Percentiles rank a stretch among this genome's conserved stretches.
phyloP scores from a whole-genome alignment of 169 alveolate genomes.

The Fabrea salina region DNA sequence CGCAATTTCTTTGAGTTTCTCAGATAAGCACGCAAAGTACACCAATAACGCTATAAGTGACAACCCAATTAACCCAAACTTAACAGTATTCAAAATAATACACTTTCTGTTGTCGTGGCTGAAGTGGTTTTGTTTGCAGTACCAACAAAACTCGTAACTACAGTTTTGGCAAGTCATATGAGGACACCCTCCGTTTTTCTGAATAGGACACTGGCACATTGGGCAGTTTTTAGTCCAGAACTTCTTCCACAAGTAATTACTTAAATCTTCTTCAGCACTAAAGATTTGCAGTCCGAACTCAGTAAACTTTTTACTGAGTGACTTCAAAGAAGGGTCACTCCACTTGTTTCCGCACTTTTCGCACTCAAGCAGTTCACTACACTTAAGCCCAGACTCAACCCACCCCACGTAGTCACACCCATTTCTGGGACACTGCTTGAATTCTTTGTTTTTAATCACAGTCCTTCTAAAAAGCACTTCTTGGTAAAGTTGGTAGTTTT shows the following conservation, averaged over 20 bases:
- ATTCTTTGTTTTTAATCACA: not conserved
- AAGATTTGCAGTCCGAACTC: not conserved
- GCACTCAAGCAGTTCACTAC: not conserved
- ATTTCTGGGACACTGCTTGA: not conserved
- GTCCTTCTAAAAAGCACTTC: not conserved
- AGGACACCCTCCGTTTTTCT: slow-evolving; percentile 37
- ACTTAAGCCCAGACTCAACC: not conserved
- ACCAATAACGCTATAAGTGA: too few relatives aligned
- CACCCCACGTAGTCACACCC: slow-evolving; percentile 20
- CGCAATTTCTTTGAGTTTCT: too few relatives aligned
- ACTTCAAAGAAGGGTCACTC: slow-evolving; percentile 21
- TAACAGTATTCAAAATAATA: too few relatives aligned
- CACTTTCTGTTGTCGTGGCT: not conserved
- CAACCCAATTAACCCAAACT: too few relatives aligned
- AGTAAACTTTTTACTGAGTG: not conserved
- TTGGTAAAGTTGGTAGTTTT: not conserved
- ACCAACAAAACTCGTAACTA: slow-evolving; percentile 14
- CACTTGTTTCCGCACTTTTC: not conserved
- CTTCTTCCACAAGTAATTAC: slow-evolving; percentile 2
- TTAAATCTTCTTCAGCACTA: not conserved
- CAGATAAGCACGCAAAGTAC: too few relatives aligned
- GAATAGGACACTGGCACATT: not conserved
- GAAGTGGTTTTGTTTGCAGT: not conserved
- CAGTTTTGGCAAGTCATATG: slow-evolving; percentile 33
- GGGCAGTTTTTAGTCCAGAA: slow-evolving; percentile 37